Conservation (phyloP, 139 green algal genomes). For the Chlorella sp. region DNA sequence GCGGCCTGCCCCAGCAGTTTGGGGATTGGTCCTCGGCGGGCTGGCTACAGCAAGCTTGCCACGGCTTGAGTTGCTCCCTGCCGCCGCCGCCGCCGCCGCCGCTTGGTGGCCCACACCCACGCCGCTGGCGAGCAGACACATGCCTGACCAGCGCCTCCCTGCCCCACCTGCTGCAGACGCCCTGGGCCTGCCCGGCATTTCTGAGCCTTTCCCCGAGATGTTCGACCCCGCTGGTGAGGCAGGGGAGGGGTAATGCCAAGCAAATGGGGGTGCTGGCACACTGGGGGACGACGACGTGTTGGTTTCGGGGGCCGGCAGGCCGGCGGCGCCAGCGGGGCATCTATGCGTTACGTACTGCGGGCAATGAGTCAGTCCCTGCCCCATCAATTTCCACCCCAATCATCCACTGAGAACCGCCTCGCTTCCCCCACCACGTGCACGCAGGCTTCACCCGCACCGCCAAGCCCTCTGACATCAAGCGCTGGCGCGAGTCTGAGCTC, state of each 20-base stretch:
- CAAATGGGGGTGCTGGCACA: neutral
- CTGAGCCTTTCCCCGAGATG: constrained; percentile 55
- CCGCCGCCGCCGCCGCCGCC: neutral
- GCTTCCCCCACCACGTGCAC: constrained; percentile 42
- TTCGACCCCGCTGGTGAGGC: neutral
- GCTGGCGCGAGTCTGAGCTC: constrained; percentile 96
- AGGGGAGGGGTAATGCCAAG: too few relatives aligned
- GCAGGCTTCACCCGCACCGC: constrained; percentile 33
- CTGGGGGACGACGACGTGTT: too few relatives aligned
- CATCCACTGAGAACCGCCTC: too few relatives aligned
- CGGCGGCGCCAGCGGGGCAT: too few relatives aligned
- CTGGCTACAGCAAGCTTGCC: neutral
- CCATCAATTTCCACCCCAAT: too few relatives aligned
- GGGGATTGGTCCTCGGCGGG: neutral
- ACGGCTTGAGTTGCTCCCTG: neutral
- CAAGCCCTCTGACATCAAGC: constrained; percentile 57
- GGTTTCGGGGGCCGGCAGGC: too few relatives aligned
- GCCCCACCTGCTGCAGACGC: constrained; percentile 38
- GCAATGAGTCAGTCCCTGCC: too few relatives aligned
- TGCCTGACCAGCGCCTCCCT: neutral
- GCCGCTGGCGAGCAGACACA: neutral
- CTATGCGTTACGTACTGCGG: too few relatives aligned
- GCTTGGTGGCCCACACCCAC: neutral
- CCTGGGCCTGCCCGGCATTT: constrained; percentile 68
- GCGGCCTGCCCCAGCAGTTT: neutral